A percentile compares a stretch with the other conserved stretches of the same genome.
These are phyloP conservation scores for Lactifluus subvellereus DNA, from an alignment of 768 basidiomycete genomes.

Conservation along the genomic window DNA sequence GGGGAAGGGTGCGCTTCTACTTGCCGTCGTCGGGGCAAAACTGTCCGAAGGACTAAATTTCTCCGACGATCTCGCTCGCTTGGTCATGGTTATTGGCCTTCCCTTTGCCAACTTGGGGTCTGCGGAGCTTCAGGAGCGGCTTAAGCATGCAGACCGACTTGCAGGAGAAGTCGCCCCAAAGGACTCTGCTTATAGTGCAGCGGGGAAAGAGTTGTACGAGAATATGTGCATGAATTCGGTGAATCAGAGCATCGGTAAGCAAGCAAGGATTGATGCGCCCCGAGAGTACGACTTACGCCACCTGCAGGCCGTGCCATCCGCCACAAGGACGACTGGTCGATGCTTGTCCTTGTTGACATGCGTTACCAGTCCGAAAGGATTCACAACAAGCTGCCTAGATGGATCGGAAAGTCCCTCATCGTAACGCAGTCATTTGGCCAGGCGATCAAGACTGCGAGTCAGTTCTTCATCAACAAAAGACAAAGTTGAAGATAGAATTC, in stretches of 20 bases:
- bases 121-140: slow-evolving; percentile 82
- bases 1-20: slow-evolving; percentile 65
- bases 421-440: slow-evolving; percentile 20
- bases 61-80: slow-evolving; percentile 54
- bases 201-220: slow-evolving; percentile 80
- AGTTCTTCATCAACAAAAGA: slow-evolving; percentile 18
- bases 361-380: slow-evolving; percentile 71
- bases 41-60: slow-evolving; percentile 86
- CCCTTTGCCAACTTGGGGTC: slow-evolving; percentile 93
- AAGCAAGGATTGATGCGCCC: background rate
- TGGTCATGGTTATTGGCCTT: slow-evolving; percentile 81
- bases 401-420: slow-evolving; percentile 57
- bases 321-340: slow-evolving; percentile 87
- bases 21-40: slow-evolving; percentile 95
- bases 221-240: slow-evolving; percentile 92
- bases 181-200: slow-evolving; percentile 20
- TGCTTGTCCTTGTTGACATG: slow-evolving; percentile 78
- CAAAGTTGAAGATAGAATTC: background rate
- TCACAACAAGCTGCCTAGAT: slow-evolving; percentile 76
- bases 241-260: slow-evolving; percentile 91
- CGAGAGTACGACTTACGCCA: background rate
- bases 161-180: slow-evolving; percentile 49
- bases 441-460: slow-evolving; percentile 16
- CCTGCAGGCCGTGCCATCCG: slow-evolving; percentile 82
- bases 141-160: slow-evolving; percentile 75